phyloP scores from a whole-genome alignment of 495 filamentous ascomycete species.

The Talaromyces thailandensis region DNA sequence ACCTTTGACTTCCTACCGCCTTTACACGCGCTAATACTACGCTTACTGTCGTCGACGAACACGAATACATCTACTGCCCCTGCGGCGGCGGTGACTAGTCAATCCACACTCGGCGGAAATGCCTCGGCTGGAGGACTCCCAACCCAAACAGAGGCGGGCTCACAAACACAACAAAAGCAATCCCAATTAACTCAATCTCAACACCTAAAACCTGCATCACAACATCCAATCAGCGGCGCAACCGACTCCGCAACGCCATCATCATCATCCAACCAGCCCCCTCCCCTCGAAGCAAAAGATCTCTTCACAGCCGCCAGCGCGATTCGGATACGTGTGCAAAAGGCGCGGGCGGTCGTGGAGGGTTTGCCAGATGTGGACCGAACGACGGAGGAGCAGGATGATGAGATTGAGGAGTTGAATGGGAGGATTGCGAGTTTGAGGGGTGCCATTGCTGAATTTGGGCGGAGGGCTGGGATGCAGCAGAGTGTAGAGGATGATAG shows the following conservation, averaged over 20 bases:
- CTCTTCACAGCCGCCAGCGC: slow-evolving; percentile 63
- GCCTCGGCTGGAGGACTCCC: slow-evolving; percentile 8
- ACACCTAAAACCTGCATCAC: slow-evolving; percentile 6
- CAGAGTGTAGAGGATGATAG: background rate
- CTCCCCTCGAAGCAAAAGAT: slow-evolving; percentile 63
- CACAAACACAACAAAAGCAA: slow-evolving; percentile 16
- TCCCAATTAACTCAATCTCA: slow-evolving; percentile 15
- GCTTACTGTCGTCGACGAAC: slow-evolving; percentile 40
- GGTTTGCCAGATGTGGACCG: slow-evolving; percentile 66
- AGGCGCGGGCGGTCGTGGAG: slow-evolving; percentile 59
- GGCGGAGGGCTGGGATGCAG: slow-evolving; percentile 18
- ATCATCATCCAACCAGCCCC: slow-evolving; percentile 16
- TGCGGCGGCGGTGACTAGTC: slow-evolving; percentile 13
- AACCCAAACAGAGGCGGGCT: slow-evolving; percentile 3
- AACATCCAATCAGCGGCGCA: slow-evolving; percentile 7
- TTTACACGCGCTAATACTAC: slow-evolving; percentile 66
- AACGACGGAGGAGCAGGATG: slow-evolving; percentile 66
- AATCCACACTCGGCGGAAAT: slow-evolving; percentile 15
- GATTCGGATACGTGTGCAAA: slow-evolving; percentile 72
- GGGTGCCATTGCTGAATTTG: slow-evolving; percentile 40
- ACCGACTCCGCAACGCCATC: background rate
- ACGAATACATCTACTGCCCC: slow-evolving; percentile 8
- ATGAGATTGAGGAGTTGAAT: slow-evolving; percentile 70
- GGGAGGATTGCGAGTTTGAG: slow-evolving; percentile 52
- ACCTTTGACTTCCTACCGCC: slow-evolving; percentile 80